Evolutionary conservation across 441 rosid genomes (phyloP), one percentile per base, ranked within the genome.

Genomic region (Gossypium trilobum): DNA sequence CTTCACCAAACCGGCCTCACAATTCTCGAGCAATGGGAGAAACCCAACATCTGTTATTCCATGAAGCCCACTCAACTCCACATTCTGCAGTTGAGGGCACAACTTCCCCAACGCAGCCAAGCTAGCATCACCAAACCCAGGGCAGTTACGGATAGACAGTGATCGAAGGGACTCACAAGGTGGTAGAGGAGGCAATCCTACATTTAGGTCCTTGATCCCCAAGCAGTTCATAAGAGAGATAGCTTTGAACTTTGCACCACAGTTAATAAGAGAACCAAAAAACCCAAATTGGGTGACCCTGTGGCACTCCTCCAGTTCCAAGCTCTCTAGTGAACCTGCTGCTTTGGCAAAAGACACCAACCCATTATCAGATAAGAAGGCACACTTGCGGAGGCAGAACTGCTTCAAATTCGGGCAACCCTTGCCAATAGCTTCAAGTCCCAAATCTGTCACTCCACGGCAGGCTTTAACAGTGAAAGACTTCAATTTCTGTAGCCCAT

Each of bases 281-380:
- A 88, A 74, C 78, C 99, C 98, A 75, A 82, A 75, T 67, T 89
- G 89, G 86, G 96, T 87, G 72, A 95, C 83, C 82, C 90, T 85
- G 88, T 89, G 89, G 85, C 95, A 89, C 73, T 89, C 95, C 78
- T 91, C 96, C 75, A 95, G 83, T 17, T 87, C 89, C 75, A 95
- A 72, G 84, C 80, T 82, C 83, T 95, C 98, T 20, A 95, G 82
- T 58, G 90, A 87, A 17, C 62, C 74, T 0, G 93, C 86, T 27
- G 81, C 78, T 82, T 87, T 86, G 0, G 87, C 82, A 58, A 95
- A 88, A 52, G 89, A 84, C 68, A 87, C 85, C 81, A 95, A 76
- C 33, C 98, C 99, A n/a, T 64, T 83, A 74, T 95, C 98, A 0
- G 98, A 95, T 14, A 92, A 67, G 54, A 87, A 81, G 0, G 83